These are phyloP conservation scores for Moniliella sp. DNA, from an alignment of 1,284 basidiomycete species.

Conservation along the genomic window DNA sequence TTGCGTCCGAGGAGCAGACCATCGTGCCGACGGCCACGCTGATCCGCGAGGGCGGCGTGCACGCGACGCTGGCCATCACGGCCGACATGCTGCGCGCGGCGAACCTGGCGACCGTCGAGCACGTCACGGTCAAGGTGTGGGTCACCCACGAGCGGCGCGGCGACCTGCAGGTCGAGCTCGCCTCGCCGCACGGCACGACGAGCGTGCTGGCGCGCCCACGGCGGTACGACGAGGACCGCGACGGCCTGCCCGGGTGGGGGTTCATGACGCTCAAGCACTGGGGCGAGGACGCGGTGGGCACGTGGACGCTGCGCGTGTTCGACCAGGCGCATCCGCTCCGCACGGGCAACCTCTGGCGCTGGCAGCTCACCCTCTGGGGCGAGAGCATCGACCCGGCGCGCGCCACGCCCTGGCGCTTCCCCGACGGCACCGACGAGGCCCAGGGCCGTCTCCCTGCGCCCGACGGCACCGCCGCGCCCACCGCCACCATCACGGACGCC, in stretches of 20 bases:
- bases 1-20: conserved; percentile 9
- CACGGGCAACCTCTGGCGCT: conserved; percentile 60
- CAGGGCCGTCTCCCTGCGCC: conserved; percentile 35
- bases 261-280: conserved; percentile 98
- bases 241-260: conserved; percentile 74
- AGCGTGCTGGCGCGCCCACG: conserved; percentile 62
- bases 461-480: conserved; percentile 33
- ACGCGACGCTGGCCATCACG: conserved; percentile 50
- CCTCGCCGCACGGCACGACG: conserved; percentile 63
- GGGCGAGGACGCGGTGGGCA: conserved; percentile 73
- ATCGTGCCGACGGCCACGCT: conserved; percentile 11
- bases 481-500: conserved; percentile 13
- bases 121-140: conserved; percentile 79
- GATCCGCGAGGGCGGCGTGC: conserved; percentile 50
- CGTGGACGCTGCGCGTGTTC: conserved; percentile 58
- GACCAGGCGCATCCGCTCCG: conserved; percentile 46
- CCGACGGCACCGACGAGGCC: conserved; percentile 17
- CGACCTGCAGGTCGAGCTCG: conserved; percentile 73
- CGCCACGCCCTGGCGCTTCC: conserved; percentile 37
- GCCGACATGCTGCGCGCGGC: conserved; percentile 47
- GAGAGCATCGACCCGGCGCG: conserved; percentile 53
- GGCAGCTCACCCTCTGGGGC: conserved; percentile 85
- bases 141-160: conserved; percentile 66
- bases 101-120: conserved; percentile 74
- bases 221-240: conserved; percentile 46